Conservation (phyloP, 192 early-diverging fungal species). For the Gonapodya sp. region DNA sequence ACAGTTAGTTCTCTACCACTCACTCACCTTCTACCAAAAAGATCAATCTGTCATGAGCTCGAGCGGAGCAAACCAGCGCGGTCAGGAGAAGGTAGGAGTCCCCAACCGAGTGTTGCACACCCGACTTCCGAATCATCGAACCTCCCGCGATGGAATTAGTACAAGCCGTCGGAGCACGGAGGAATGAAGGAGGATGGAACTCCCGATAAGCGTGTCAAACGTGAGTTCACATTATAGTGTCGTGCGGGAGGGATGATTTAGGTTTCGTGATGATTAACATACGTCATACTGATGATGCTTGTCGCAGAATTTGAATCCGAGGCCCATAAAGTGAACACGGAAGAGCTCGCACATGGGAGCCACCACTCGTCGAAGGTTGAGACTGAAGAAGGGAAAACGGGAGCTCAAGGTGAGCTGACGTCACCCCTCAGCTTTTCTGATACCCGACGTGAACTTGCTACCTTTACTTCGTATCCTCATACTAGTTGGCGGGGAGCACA, state of each 20-base stretch:
- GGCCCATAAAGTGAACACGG: slow-evolving; percentile 2
- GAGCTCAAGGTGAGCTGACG: not conserved
- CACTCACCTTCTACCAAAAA: not conserved
- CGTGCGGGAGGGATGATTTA: too few relatives aligned
- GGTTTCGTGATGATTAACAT: too few relatives aligned
- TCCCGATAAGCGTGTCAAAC: slow-evolving; percentile 6
- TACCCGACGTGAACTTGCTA: not conserved
- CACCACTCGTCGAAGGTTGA: slow-evolving; percentile 8
- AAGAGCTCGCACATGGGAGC: slow-evolving; percentile 2
- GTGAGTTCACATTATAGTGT: not conserved
- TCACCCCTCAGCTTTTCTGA: not conserved
- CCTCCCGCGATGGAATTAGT: too few relatives aligned
- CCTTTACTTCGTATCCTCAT: not conserved
- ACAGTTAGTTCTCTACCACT: too few relatives aligned
- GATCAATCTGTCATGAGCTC: not conserved
- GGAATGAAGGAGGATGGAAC: slow-evolving; percentile 10
- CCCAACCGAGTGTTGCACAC: too few relatives aligned
- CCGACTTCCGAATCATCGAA: too few relatives aligned
- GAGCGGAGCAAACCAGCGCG: not conserved
- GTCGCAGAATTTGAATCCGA: slow-evolving; percentile 2
- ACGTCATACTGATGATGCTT: too few relatives aligned
- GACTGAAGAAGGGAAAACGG: slow-evolving; percentile 1
- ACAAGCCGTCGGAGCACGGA: slow-evolving; percentile 8
- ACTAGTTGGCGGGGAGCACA: not conserved
- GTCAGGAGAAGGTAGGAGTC: not conserved